Evolutionary conservation across 2,329 filamentous ascomycete species (phyloP), one percentile per base, ranked within the genome.

Genomic region (Pseudogymnoascus sp.): DNA sequence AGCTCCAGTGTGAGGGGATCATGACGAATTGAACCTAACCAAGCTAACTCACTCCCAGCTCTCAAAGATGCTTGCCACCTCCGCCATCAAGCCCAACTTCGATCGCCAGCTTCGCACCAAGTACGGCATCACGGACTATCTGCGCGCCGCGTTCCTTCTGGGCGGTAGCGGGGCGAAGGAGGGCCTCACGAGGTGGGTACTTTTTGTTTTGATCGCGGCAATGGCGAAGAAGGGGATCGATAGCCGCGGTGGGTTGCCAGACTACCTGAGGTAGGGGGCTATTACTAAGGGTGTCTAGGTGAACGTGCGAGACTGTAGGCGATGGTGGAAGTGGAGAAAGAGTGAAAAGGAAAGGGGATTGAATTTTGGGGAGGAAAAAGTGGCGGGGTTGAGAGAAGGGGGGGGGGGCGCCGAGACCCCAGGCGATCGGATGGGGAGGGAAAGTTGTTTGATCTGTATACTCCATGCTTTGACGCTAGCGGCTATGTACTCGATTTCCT

Each of bases 71-170:
- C 69, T 77, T 60, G 72, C 74, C 47, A 72, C 83, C 68, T 77
- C 78, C 60, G 68, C 69, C 19, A 64, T 72, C 67, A 81, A 78
- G 71, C 83, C 85, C 66, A 79, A 85, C 74, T 89, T 89, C 71
- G 83, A 87, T 73, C 83, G 87, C 69, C 74, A 82, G 64, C 85
- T 86, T 67, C 78, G 78, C 35, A 76, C 79, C 63, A 71, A 80
- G 67, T 78, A 75, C 65, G 82, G 84, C 0, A 50, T 83, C 3
- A 74, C 71, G 44, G 87, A 87, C 73, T 87, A 83, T 81, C 1
- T 80, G 19, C 71, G 76, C 64, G 71, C 86, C 42, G 62, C 86
- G 35, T 66, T 82, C 17, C 75, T 79, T 7, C 77, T 87, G 40
- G 84, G 85, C 36, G 78, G 79, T 31, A 76, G 77, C 65, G 76